Evolutionary conservation across 768 basidiomycete genomes (phyloP).

Genomic region (Amanita fuliginea): DNA sequence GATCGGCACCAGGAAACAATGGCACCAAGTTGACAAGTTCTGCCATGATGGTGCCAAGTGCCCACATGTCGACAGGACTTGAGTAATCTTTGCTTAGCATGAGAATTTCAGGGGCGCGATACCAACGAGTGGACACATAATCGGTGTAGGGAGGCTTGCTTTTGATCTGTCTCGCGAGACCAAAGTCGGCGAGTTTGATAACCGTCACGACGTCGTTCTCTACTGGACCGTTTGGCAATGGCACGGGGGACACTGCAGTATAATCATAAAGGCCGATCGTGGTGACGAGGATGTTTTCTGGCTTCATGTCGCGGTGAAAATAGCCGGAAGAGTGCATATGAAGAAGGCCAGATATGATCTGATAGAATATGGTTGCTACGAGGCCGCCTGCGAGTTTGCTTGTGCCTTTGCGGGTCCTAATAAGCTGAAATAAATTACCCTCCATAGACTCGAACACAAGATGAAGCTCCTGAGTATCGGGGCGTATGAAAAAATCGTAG

Average conservation of each 20-base stretch:
- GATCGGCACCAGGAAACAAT: slow-evolving; percentile 87
- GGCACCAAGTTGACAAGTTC: slow-evolving; percentile 93
- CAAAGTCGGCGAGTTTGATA: slow-evolving; percentile 98
- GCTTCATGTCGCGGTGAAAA: slow-evolving; percentile 99
- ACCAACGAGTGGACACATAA: slow-evolving; percentile 99
- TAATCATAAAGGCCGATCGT: slow-evolving; percentile 95
- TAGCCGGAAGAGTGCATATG: slow-evolving; percentile 91
- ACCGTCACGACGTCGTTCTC: slow-evolving; percentile 95
- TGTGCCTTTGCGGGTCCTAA: slow-evolving; percentile 84
- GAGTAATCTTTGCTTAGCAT: slow-evolving; percentile 89
- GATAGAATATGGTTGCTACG: slow-evolving; percentile 88
- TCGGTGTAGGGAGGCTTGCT: slow-evolving; percentile 94
- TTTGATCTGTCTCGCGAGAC: slow-evolving; percentile 82
- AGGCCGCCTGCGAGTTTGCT: slow-evolving; percentile 94
- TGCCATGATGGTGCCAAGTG: slow-evolving; percentile 95
- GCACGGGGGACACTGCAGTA: slow-evolving; percentile 61
- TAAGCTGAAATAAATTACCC: slow-evolving; percentile 98
- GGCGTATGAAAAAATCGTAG: slow-evolving; percentile 98
- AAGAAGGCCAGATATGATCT: slow-evolving; percentile 81
- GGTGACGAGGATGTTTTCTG: slow-evolving; percentile 96
- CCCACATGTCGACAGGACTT: slow-evolving; percentile 99
- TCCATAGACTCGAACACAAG: slow-evolving; percentile 99
- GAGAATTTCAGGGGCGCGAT: slow-evolving; percentile 95
- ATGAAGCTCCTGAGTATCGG: slow-evolving; percentile 90
- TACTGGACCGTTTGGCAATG: slow-evolving; percentile 48